These are phyloP conservation scores for Backusella mclennaniae DNA, from an alignment of 192 early-diverging fungal genomes.

Conservation along the genomic window DNA sequence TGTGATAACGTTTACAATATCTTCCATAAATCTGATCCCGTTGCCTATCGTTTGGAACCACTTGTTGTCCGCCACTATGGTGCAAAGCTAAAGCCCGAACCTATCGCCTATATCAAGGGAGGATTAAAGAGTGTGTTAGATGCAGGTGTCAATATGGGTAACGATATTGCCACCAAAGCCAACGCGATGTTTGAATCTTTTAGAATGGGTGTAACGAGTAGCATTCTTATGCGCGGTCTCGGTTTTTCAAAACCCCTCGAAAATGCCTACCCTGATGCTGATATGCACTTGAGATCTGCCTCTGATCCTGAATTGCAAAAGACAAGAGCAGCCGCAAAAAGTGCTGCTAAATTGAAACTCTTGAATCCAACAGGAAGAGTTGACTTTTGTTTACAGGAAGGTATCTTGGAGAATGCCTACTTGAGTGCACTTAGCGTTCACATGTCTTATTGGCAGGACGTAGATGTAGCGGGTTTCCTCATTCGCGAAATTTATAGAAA, in stretches of 20 bases:
- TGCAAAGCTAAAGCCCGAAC: conserved; percentile 61
- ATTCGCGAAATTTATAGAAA: conserved; percentile 25
- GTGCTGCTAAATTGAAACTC: conserved; percentile 38
- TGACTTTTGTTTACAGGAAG: conserved; percentile 52
- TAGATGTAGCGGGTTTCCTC: conserved; percentile 35
- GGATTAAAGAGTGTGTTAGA: conserved; percentile 68
- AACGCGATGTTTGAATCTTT: conserved; percentile 64
- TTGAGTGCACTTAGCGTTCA: conserved; percentile 43
- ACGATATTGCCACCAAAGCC: conserved; percentile 63
- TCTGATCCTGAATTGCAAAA: not conserved
- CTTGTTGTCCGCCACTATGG: conserved; percentile 59
- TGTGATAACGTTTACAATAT: conserved; percentile 80
- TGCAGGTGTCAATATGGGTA: conserved; percentile 67
- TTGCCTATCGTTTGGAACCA: conserved; percentile 75
- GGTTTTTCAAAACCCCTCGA: conserved; percentile 13
- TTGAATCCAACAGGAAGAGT: conserved; percentile 50
- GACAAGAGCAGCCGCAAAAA: conserved; percentile 20
- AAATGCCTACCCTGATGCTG: not conserved
- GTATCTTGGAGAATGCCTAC: conserved; percentile 45
- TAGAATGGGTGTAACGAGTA: conserved; percentile 49
- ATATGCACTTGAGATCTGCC: not conserved
- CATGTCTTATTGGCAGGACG: conserved; percentile 34
- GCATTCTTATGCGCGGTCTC: conserved; percentile 48
- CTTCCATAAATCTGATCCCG: conserved; percentile 73
- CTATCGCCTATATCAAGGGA: conserved; percentile 81